Percentiles rank a stretch among this genome's conserved stretches.
Evolutionary conservation across 2,329 filamentous ascomycete genomes (phyloP).

Genomic region (Fusarium xylarioides): DNA sequence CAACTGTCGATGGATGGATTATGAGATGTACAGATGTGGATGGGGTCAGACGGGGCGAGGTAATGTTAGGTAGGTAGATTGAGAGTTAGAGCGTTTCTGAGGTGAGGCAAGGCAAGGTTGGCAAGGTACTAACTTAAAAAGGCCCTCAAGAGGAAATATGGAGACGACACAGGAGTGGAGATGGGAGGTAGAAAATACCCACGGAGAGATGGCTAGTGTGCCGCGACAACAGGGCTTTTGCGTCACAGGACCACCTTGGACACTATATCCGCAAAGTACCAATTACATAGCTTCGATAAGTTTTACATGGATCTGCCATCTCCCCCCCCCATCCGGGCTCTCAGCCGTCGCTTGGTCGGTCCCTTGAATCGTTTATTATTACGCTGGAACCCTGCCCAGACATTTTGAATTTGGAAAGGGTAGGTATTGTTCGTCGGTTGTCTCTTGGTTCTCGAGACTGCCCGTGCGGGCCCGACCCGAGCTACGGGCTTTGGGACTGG

Average conservation of each 20-base stretch:
- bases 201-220: slow-evolving; percentile 10
- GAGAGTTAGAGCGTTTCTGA: slow-evolving; percentile 38
- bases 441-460: background rate
- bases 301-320: background rate
- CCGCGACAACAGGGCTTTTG: slow-evolving; percentile 11
- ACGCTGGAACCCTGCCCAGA: slow-evolving; percentile 11
- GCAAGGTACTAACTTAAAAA: slow-evolving; percentile 35
- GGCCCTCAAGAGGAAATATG: slow-evolving; percentile 27
- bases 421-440: slow-evolving; percentile 4
- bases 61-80: slow-evolving; percentile 31
- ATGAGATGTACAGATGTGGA: slow-evolving; percentile 33
- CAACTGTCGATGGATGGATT: slow-evolving; percentile 35
- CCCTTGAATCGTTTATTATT: slow-evolving; percentile 20
- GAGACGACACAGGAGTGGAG: slow-evolving; percentile 16
- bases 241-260: slow-evolving; percentile 1
- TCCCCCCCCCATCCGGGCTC: slow-evolving; percentile 3
- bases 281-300: background rate
- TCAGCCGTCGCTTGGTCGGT: slow-evolving; percentile 28
- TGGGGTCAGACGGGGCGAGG: slow-evolving; percentile 40
- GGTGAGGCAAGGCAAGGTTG: slow-evolving; percentile 30
- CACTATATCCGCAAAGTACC: slow-evolving; percentile 16
- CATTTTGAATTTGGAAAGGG: slow-evolving; percentile 11
- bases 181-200: slow-evolving; percentile 23
- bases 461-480: slow-evolving; percentile 1
- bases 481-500: slow-evolving; percentile 23